Evolutionary conservation across 2,329 filamentous ascomycete genomes (phyloP).

Genomic region (Davidsoniella neocaledoniae): DNA sequence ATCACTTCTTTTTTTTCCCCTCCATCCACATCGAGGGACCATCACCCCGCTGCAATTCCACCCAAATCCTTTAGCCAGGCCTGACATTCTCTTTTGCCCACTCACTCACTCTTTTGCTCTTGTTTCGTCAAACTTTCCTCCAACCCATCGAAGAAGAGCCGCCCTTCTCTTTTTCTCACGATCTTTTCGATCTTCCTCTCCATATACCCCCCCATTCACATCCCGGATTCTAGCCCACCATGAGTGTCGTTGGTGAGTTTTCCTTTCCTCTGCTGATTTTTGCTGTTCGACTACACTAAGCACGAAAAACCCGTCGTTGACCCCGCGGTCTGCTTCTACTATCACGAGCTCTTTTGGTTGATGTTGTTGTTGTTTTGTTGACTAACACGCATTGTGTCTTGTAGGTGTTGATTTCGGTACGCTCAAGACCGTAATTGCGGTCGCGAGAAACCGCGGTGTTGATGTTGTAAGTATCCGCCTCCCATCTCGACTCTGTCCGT

Average conservation of each 20-base stretch:
- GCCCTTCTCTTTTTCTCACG: slow-evolving; percentile 6
- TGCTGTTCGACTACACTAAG: not conserved
- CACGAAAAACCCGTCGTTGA: not conserved
- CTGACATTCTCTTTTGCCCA: slow-evolving; percentile 5
- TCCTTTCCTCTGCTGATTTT: not conserved
- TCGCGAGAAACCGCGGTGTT: slow-evolving; percentile 95
- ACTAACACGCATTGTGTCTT: not conserved
- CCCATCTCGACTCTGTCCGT: slow-evolving; percentile 8
- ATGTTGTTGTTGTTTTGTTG: too few species aligned
- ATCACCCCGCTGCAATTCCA: slow-evolving; percentile 6
- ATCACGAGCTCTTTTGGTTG: too few species aligned
- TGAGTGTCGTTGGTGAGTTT: slow-evolving; percentile 12
- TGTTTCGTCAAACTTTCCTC: slow-evolving; percentile 8
- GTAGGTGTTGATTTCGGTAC: slow-evolving; percentile 85
- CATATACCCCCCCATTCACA: slow-evolving; percentile 4
- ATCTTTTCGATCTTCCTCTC: slow-evolving; percentile 1
- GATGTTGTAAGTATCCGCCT: slow-evolving; percentile 65
- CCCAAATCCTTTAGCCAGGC: slow-evolving; percentile 9
- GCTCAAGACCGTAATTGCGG: slow-evolving; percentile 91
- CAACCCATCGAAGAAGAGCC: slow-evolving; percentile 5
- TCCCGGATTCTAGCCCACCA: slow-evolving; percentile 11
- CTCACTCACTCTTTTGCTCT: slow-evolving; percentile 2
- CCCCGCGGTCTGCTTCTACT: not conserved
- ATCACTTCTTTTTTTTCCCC: not conserved
- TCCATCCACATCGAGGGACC: not conserved